Base-by-base conservation (phyloP, 2,329 filamentous ascomycete species). In the Colletotrichum tofieldiae region DNA sequence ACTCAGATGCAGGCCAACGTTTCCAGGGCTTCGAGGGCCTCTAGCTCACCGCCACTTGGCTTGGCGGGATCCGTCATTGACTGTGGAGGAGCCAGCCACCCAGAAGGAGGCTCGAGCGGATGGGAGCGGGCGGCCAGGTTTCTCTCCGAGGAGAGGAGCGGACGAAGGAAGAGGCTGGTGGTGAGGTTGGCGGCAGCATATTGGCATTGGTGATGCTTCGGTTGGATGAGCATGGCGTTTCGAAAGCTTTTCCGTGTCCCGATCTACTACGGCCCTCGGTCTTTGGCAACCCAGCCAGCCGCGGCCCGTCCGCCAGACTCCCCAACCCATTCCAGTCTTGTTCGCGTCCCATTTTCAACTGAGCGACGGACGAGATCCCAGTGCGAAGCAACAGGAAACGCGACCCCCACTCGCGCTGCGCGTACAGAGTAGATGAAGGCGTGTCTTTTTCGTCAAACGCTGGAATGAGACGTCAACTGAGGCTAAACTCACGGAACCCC, bases 21-120 rank as follows among this genome's bases (percentile, higher is more conserved):
- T 71, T 64, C 52, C 52, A 68, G 69, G 69, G 56, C 64, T 62
- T 69, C 45, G 32, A 45, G 23, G 26, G 43, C 64, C 49, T 56
- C 35, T 55, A 56, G 70, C 70, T 72, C 70, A 72, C 70, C 70
- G 70, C 70, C 70, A 69, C 65, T 72, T 72, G 65, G 59, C 59
- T 65, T 72, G 70, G 70, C 70, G 65, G 54, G 58, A 55, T 26
- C 59, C 47, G 39, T 70, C 65, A 45, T 60, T 11, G 23, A 55
- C 29, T 39, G 29, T 54, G 29, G 54, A 66, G 32, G 51, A 47
- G 67, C 61, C 59, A 41, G 51, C 51, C 66, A 37, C 35, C 29
- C 54, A 56, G 20, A 39, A 35, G 12, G 32, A 39, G 37, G 49
- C 51, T 62, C 35, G 41, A 71, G 68, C 64, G 56, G 55, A 23